A percentile compares a stretch with the other conserved stretches of the same genome.
Conservation (phyloP, 2,329 filamentous ascomycete species). For the Sporothrix pseudoabietina region DNA sequence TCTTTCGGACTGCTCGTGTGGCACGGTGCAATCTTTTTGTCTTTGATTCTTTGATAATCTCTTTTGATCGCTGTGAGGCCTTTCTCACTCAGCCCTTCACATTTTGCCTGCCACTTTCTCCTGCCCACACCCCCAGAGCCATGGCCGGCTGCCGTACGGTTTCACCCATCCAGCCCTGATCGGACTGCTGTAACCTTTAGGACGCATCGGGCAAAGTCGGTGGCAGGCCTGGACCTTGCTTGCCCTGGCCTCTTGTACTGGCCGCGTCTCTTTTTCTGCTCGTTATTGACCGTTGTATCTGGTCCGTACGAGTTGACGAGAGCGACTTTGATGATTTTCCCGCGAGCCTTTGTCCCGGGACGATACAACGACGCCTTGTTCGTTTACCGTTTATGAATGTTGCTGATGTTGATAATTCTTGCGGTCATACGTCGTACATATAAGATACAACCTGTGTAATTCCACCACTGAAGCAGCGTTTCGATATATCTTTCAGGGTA, state of each 20-base stretch:
- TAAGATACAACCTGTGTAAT: neutral
- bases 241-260: constrained; percentile 3
- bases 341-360: neutral
- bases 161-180: constrained; percentile 30
- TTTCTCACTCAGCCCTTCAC: neutral
- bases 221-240: neutral
- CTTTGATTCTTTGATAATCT: neutral
- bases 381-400: neutral
- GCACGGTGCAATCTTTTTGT: constrained; percentile 1
- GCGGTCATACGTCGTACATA: neutral
- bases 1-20: neutral
- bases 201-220: constrained; percentile 18
- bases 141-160: constrained; percentile 25
- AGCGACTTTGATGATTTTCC: neutral
- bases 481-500: neutral
- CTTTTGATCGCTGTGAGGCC: neutral
- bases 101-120: neutral
- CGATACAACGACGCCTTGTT: neutral
- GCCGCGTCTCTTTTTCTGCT: neutral
- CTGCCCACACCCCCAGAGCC: constrained; percentile 15
- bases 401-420: neutral
- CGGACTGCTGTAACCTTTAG: constrained; percentile 19
- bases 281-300: constrained; percentile 5
- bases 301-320: neutral
- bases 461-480: constrained; percentile 3